Evolutionary conservation across 1,139 yeast species (phyloP).

Genomic region (Saccharomyces pastorianus): DNA sequence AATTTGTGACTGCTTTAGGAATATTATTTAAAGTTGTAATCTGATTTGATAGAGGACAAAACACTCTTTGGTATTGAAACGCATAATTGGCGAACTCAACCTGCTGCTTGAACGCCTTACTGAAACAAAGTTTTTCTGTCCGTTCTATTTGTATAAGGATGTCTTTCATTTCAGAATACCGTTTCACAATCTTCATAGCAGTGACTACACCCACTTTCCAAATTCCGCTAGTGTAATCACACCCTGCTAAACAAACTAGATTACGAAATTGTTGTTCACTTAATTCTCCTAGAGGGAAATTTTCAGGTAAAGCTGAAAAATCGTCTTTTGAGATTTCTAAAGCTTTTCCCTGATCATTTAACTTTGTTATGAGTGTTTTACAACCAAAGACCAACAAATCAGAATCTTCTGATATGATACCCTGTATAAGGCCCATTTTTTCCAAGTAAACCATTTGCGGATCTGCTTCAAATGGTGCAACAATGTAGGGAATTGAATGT

Average conservation of each 20-base stretch:
- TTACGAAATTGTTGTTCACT: slow-evolving; percentile 54
- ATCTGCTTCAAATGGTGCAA: slow-evolving; percentile 97
- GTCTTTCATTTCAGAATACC: slow-evolving; percentile 43
- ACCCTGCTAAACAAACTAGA: slow-evolving; percentile 82
- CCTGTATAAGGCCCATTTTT: slow-evolving; percentile 63
- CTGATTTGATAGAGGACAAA: slow-evolving; percentile 45
- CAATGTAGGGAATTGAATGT: slow-evolving; percentile 57
- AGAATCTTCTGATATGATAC: slow-evolving; percentile 86
- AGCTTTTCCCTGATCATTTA: slow-evolving; percentile 66
- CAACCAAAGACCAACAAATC: slow-evolving; percentile 88
- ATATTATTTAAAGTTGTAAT: slow-evolving; percentile 53
- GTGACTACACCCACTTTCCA: slow-evolving; percentile 71
- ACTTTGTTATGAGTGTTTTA: slow-evolving; percentile 60
- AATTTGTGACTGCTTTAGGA: slow-evolving; percentile 33
- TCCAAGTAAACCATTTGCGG: slow-evolving; percentile 91
- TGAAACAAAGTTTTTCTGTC: slow-evolving; percentile 50
- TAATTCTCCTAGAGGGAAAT: slow-evolving; percentile 41
- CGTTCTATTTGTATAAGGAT: slow-evolving; percentile 48
- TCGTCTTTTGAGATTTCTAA: slow-evolving; percentile 52
- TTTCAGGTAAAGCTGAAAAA: slow-evolving; percentile 36
- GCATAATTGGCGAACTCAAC: slow-evolving; percentile 64
- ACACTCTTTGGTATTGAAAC: slow-evolving; percentile 78
- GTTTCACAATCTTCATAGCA: slow-evolving; percentile 55
- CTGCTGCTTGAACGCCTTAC: slow-evolving; percentile 50
- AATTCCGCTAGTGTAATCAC: slow-evolving; percentile 87